phyloP scores from a whole-genome alignment of 495 filamentous ascomycete species.

The Tuber borchii region DNA sequence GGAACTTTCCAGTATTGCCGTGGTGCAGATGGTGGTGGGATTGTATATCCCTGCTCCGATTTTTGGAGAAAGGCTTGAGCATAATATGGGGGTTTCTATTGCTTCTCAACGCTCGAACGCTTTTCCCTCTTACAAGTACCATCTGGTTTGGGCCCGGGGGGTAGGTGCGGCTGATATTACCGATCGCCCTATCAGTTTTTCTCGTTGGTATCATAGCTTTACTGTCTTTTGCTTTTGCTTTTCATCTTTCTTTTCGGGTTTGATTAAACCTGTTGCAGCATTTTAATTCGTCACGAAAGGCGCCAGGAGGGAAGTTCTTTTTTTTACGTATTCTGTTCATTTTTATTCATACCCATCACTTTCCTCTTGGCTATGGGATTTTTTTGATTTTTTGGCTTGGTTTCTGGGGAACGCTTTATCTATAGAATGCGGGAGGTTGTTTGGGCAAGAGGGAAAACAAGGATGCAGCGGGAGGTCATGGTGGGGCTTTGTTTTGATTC shows the following conservation, averaged over 20 bases:
- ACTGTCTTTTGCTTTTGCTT: constrained; percentile 2
- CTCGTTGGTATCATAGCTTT: neutral
- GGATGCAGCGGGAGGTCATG: neutral
- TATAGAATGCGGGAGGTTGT: neutral
- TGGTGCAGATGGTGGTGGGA: neutral
- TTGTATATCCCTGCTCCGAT: neutral
- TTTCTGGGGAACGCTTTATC: neutral
- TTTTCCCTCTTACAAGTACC: neutral
- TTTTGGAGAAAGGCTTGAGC: neutral
- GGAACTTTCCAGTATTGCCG: neutral
- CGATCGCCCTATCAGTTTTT: neutral
- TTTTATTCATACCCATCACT: neutral
- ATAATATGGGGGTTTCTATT: constrained; percentile 3
- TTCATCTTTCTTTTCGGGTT: neutral
- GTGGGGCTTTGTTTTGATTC: constrained; percentile 2
- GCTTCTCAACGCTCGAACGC: neutral
- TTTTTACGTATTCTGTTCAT: neutral
- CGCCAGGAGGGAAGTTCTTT: neutral
- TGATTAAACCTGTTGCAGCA: neutral
- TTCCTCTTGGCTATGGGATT: neutral
- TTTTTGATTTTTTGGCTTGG: neutral
- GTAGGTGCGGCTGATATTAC: neutral
- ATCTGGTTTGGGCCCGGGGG: neutral
- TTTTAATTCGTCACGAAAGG: neutral
- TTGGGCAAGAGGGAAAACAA: neutral